Evolutionary conservation across 371 early-diverging fungal species (phyloP).

Genomic region (Mortierella sp.): DNA sequence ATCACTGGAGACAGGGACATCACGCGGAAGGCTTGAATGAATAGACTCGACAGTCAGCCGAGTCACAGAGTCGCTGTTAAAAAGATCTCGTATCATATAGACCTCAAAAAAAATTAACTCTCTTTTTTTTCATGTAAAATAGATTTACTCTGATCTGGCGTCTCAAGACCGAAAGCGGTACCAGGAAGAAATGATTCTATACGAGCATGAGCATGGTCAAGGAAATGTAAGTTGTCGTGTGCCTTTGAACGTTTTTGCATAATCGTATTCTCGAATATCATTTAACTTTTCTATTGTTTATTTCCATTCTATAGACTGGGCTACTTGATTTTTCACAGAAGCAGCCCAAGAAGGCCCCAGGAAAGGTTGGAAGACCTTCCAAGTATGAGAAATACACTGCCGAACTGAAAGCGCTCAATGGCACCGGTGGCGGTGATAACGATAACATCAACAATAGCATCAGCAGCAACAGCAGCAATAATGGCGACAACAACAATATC

Average conservation of each 20-base stretch:
- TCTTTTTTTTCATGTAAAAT: not conserved
- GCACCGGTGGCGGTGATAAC: not conserved
- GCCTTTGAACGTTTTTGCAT: too few relatives aligned
- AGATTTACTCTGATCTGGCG: constrained; percentile 53
- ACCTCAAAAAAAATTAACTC: not conserved
- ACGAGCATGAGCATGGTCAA: constrained; percentile 31
- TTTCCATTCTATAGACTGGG: constrained; percentile 9
- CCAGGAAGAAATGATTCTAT: constrained; percentile 33
- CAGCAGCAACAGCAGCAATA: constrained; percentile 7
- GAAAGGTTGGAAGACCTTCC: constrained; percentile 41
- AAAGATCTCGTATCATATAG: not conserved
- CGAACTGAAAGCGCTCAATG: not conserved
- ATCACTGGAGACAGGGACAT: too few relatives aligned
- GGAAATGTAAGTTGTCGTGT: constrained; percentile 7
- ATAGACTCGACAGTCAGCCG: too few relatives aligned
- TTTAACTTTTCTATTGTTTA: not conserved
- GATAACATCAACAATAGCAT: constrained; percentile 10
- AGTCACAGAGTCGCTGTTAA: not conserved
- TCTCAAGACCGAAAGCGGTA: constrained; percentile 39
- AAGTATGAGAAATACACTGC: constrained; percentile 12
- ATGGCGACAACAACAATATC: constrained; percentile 7
- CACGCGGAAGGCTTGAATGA: too few relatives aligned
- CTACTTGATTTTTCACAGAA: constrained; percentile 2
- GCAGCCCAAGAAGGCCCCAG: constrained; percentile 28
- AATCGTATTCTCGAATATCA: not conserved